Evolutionary conservation across 495 filamentous ascomycete species (phyloP), one percentile per base, ranked within the genome.

Genomic region (Friedmanniomyces simplex): DNA sequence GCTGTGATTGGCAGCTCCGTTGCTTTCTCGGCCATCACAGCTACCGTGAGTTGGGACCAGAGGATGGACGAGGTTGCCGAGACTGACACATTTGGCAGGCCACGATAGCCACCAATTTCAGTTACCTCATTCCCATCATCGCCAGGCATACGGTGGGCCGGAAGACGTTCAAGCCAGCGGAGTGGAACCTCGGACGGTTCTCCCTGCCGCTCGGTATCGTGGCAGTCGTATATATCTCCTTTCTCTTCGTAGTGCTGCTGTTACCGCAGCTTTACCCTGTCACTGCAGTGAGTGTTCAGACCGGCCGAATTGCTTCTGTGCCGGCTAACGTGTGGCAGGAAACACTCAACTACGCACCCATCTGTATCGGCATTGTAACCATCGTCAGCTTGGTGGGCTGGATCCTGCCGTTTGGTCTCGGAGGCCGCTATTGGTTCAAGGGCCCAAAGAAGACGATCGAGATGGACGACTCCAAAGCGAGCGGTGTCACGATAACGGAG

Each of bases 1-100:
- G 64, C 68, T 1, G 67, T 69, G n/a, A 70, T 71, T 34, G 68
- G 68, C 20, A 69, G 69, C 2, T 50, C 50, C 1, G 68, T 71
- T 5, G 68, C 69, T 4, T 69, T 71, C 59, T 57, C 47, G 6
- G 69, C 68, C 18, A 65, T 71, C 37, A 70, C 66, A 22, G 69
- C 69, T 7, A 64, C 66, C 6, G 63, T 18, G 16, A 30, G 20
- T 7, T 4, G 5, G 14, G 6, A 16, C 14, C 41, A 18, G 5
- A 45, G 18, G 5, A 14, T 50, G 7, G n/a, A n/a, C n/a, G n/a
- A n/a, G n/a, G n/a, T n/a, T n/a, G n/a, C n/a, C n/a, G n/a, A n/a
- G n/a, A n/a, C n/a, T n/a, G n/a, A n/a, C n/a, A n/a, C n/a, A n/a
- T n/a, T n/a, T n/a, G n/a, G n/a, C 22, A 24, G 34, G 52, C 66